Evolutionary conservation across 2,329 filamentous ascomycete species (phyloP).

Genomic region (Ceratocystis papillata): DNA sequence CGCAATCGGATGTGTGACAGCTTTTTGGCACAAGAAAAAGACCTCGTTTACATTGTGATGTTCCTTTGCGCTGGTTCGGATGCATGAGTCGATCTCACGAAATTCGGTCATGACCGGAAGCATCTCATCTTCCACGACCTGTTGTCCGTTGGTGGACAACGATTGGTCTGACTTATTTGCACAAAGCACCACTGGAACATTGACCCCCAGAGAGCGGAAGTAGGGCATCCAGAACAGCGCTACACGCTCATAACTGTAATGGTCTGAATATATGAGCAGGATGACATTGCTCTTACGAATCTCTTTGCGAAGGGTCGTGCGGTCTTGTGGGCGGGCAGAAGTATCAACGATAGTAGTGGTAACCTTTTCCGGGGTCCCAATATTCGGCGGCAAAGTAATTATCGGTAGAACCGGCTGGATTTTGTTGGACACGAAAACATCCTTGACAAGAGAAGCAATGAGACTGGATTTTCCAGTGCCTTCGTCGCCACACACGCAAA

Average conservation of each 20-base stretch:
- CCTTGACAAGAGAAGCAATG: slow-evolving; percentile 91
- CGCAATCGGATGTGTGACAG: slow-evolving; percentile 91
- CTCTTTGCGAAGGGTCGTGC: slow-evolving; percentile 80
- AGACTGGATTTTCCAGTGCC: slow-evolving; percentile 88
- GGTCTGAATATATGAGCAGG: slow-evolving; percentile 89
- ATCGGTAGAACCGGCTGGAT: slow-evolving; percentile 90
- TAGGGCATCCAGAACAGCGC: slow-evolving; percentile 98
- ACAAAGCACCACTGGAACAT: slow-evolving; percentile 91
- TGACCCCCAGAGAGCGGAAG: slow-evolving; percentile 94
- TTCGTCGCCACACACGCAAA: slow-evolving; percentile 95
- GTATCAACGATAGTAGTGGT: slow-evolving; percentile 97
- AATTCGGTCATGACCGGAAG: slow-evolving; percentile 96
- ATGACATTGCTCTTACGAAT: slow-evolving; percentile 97
- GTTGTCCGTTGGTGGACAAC: slow-evolving; percentile 61
- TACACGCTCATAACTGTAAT: slow-evolving; percentile 97
- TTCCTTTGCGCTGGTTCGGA: slow-evolving; percentile 82
- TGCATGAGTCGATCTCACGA: slow-evolving; percentile 96
- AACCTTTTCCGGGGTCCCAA: slow-evolving; percentile 90
- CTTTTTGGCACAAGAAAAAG: slow-evolving; percentile 96
- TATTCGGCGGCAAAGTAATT: slow-evolving; percentile 86
- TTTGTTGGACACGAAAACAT: slow-evolving; percentile 89
- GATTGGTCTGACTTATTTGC: slow-evolving; percentile 94
- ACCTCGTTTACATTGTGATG: slow-evolving; percentile 92
- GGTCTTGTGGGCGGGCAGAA: slow-evolving; percentile 85
- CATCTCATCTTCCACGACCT: slow-evolving; percentile 95